These are phyloP conservation scores for Pichia californica DNA, from an alignment of 805 yeast species.

Conservation along the genomic window DNA sequence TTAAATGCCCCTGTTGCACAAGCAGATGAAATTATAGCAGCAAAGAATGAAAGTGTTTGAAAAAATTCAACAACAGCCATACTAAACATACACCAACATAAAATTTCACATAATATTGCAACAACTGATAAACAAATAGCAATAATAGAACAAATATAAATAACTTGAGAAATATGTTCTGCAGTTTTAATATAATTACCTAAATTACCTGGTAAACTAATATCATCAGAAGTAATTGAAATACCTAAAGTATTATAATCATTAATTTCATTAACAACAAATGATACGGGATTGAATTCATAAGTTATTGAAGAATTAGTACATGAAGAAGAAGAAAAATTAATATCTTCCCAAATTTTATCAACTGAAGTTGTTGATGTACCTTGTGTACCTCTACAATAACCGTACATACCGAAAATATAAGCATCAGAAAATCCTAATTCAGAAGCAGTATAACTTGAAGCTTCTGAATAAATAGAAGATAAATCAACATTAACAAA, in stretches of 20 bases:
- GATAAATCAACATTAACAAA: conserved; percentile 26
- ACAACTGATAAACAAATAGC: conserved; percentile 41
- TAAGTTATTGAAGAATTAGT: conserved; percentile 48
- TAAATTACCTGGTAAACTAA: conserved; percentile 51
- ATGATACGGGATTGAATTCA: conserved; percentile 45
- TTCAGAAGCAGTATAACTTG: conserved; percentile 5
- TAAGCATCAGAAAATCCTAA: conserved; percentile 41
- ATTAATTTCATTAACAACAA: conserved; percentile 14
- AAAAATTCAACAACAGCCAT: conserved; percentile 25
- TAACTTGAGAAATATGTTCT: conserved; percentile 45
- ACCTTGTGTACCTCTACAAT: conserved; percentile 40
- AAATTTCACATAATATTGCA: conserved; percentile 36
- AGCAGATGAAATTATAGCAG: conserved; percentile 17
- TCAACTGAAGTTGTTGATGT: conserved; percentile 12
- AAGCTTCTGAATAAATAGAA: conserved; percentile 7
- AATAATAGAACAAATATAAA: conserved; percentile 48
- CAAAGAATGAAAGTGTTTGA: conserved; percentile 12
- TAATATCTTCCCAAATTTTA: conserved; percentile 9
- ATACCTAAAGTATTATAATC: conserved; percentile 8
- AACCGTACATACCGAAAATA: conserved; percentile 58
- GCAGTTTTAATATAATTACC: conserved; percentile 39
- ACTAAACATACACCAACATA: conserved; percentile 23
- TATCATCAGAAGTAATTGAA: conserved; percentile 17
- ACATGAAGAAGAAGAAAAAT: conserved; percentile 40
- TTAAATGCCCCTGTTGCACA: conserved; percentile 53